Percentiles rank a stretch among this genome's conserved stretches.
Conservation (phyloP, 257 asterid genomes). For the Misopates orontium region DNA sequence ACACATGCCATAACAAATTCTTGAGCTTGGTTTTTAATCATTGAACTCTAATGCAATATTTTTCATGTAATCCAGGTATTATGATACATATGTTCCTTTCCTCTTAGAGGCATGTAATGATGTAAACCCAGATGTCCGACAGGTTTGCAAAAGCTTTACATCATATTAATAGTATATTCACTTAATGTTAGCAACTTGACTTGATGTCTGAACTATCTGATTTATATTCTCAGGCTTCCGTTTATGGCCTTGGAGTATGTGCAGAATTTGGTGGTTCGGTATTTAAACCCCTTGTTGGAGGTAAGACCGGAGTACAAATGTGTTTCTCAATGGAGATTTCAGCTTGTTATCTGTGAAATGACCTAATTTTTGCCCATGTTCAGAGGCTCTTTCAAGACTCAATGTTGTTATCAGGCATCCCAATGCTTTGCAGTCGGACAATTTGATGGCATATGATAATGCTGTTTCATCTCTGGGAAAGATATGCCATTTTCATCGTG, state of each 20-base stretch:
- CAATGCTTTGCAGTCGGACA: conserved; percentile 62
- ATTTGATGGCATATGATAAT: conserved; percentile 94
- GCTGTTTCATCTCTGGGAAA: conserved; percentile 97
- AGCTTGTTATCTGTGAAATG: conserved; percentile 4
- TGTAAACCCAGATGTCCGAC: conserved; percentile 87
- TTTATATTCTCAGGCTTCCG: conserved; percentile 75
- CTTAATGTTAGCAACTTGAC: conserved; percentile 7
- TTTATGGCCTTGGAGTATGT: conserved; percentile 95
- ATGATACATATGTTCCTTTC: conserved; percentile 88
- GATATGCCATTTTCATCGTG: conserved; percentile 92
- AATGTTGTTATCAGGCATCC: conserved; percentile 79
- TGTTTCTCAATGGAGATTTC: conserved; percentile 1
- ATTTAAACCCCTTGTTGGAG: conserved; percentile 87
- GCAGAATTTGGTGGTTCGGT: conserved; percentile 89
- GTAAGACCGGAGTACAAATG: too few species aligned
- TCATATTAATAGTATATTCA: neutral
- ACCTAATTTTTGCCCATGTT: conserved; percentile 24
- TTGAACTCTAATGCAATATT: conserved; percentile 16
- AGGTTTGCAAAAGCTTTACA: conserved; percentile 48
- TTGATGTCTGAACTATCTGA: conserved; percentile 23
- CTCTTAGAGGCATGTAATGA: conserved; percentile 98
- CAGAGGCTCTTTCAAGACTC: conserved; percentile 94
- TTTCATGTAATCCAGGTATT: conserved; percentile 58
- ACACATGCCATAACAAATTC: neutral
- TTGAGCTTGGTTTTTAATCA: conserved; percentile 23